Base-by-base conservation (phyloP, 2,329 filamentous ascomycete genomes). In the Penicillium olsonii region DNA sequence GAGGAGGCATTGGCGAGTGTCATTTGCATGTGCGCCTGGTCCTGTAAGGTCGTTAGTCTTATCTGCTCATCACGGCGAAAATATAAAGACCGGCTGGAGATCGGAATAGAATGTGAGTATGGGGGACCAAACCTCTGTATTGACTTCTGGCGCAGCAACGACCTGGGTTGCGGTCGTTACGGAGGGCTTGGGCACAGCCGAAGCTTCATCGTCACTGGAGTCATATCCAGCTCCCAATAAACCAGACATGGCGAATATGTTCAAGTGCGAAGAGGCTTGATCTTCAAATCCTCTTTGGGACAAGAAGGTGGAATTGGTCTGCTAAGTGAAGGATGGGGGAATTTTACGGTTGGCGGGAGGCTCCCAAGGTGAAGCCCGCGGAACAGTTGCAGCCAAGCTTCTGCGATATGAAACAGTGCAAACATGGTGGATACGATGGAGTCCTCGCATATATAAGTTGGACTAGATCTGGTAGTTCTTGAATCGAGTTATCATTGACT, bases 41-140 rank as follows among this genome's bases (percentile, higher is more conserved):
- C 76, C 78, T 80, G 65, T 68, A 57, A 41, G 56, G 48, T 66
- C 59, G 61, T 73, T 71, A 72, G 70, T 69, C 70, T 67, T 57
- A 56, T 55, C 42, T 52, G 37, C 44, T 50, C 42, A 46, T 43
- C 29, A 42, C 14, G 9, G 8, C 17, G 9, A 18, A 12, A 12
- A 14, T 34, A 26, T 8, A 33, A 19, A 15, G 14, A 40, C 43
- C n/a, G 26, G n/a, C 35, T 22, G 33, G 10, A 14, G n/a, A 24
- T 37, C 22, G 20, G 26, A 43, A 17, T 19, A 34, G 20, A 42
- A 42, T 27, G 40, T 33, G 44, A 50, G 29, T 33, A 53, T 45
- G 51, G 64, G 65, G 66, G 71, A 78, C 76, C 77, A 77, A 78
- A 80, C 78, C 76, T 80, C 77, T 76, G 77, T 70, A 57, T 77